These are phyloP conservation scores for Peniophora sp. DNA, from an alignment of 1,284 basidiomycete species.

Conservation along the genomic window DNA sequence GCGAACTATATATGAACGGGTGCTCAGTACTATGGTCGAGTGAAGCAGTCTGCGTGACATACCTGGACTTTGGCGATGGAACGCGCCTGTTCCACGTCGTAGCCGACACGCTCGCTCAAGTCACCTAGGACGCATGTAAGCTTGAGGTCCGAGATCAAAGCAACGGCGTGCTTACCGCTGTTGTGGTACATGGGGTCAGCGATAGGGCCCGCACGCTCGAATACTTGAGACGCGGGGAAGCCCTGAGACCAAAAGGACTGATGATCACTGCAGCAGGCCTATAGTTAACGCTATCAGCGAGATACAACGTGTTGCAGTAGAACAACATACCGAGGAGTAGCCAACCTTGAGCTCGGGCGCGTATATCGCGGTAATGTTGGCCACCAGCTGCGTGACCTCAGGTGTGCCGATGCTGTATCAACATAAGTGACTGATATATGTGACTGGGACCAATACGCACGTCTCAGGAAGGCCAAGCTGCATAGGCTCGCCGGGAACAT, in stretches of 20 bases:
- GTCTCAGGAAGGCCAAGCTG: constrained; percentile 71
- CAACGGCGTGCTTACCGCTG: constrained; percentile 45
- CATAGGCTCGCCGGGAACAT: constrained; percentile 60
- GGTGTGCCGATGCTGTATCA: constrained; percentile 63
- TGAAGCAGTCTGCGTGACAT: constrained; percentile 12
- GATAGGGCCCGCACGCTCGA: constrained; percentile 77
- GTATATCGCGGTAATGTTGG: constrained; percentile 68
- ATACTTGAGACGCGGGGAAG: constrained; percentile 75
- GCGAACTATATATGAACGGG: constrained; percentile 34
- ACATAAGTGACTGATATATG: background rate
- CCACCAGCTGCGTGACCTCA: constrained; percentile 67
- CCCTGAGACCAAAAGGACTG: constrained; percentile 81
- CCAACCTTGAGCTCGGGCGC: constrained; percentile 79
- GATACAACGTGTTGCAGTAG: background rate
- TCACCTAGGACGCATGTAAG: constrained; percentile 41
- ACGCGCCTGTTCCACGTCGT: constrained; percentile 73
- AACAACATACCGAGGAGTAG: constrained; percentile 44
- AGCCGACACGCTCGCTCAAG: constrained; percentile 66
- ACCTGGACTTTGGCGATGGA: constrained; percentile 84
- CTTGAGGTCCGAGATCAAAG: no score
- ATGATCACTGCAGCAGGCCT: constrained; percentile 86
- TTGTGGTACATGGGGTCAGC: constrained; percentile 84
- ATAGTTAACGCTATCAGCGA: background rate
- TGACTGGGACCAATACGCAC: constrained; percentile 27
- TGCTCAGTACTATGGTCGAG: background rate